Conservation (phyloP, 2,329 filamentous ascomycete species). For the Magnaporthiopsis poae region DNA sequence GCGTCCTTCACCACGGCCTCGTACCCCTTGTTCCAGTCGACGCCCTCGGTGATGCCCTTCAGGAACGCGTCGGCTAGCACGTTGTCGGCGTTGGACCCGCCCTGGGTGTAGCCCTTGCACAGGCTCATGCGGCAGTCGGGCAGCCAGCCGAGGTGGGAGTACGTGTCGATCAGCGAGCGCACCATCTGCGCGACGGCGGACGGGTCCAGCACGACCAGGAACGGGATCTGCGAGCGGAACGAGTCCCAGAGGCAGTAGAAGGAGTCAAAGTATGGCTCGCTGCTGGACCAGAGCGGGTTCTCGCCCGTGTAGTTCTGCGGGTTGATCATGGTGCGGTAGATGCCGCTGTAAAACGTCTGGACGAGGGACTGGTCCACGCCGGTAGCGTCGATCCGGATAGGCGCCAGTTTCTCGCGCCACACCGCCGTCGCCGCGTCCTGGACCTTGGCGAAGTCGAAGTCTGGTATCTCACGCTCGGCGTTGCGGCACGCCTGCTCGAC, state of each 20-base stretch:
- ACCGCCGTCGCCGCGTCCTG: constrained; percentile 40
- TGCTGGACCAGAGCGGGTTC: constrained; percentile 56
- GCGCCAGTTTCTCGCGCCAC: constrained; percentile 53
- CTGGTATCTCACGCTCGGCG: constrained; percentile 59
- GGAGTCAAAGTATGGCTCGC: constrained; percentile 64
- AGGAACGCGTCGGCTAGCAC: constrained; percentile 58
- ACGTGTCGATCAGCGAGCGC: constrained; percentile 61
- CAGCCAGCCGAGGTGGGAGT: constrained; percentile 58
- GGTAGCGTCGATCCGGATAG: constrained; percentile 33
- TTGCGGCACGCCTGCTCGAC: constrained; percentile 55
- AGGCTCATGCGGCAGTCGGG: constrained; percentile 71
- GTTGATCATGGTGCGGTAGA: constrained; percentile 63
- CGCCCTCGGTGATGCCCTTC: constrained; percentile 51
- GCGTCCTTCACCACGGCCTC: constrained; percentile 64
- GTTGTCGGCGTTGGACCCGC: constrained; percentile 64
- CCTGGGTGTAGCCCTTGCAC: constrained; percentile 64
- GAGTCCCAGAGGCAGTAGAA: constrained; percentile 72
- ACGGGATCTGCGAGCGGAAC: constrained; percentile 58
- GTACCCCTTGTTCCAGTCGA: constrained; percentile 60
- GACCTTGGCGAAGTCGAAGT: constrained; percentile 51
- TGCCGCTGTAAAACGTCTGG: constrained; percentile 59
- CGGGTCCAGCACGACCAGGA: constrained; percentile 60
- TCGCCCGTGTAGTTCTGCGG: constrained; percentile 68
- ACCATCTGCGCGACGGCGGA: constrained; percentile 55
- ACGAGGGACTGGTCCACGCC: constrained; percentile 45